Evolutionary conservation across 108 stramenopile genomes (phyloP), one percentile per base, ranked within the genome.

Genomic region (Skeletonema costatum): DNA sequence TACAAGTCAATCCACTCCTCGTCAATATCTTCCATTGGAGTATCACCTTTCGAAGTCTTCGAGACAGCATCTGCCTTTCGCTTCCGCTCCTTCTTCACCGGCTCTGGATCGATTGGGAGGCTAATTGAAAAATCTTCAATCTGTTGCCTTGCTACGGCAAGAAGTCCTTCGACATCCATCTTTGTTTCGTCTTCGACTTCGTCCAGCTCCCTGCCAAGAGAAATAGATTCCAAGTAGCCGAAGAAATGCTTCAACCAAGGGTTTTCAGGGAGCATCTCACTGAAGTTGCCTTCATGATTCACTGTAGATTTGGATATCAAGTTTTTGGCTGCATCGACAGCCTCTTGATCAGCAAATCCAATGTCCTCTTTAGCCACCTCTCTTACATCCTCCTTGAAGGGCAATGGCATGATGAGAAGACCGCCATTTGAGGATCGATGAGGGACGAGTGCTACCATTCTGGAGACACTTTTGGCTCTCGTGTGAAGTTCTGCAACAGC

Each of bases 401-500:
- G 91, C 38, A 94, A 67, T 6, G 73, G 68, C 21, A 76, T 65
- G 25, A 90, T 81, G 29, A 88, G 41, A 60, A 92, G 76, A 14
- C 88, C 89, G 30, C 50, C 74, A 61, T 39, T 48, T 16, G 60
- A 64, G 44, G 89, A 84, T 58, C 84, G 70, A 63, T 87, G 63
- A 35, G 93, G 90, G 59, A 85, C 78, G 11, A 94, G 60, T 13
- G 90, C 91, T 11, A 92, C 91, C 46, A 91, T 67, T 39, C 80
- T 80, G 10, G 87, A 81, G 36, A 87, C 65, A 48, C 75, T 76
- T 32, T 76, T 69, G 29, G 70, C 69, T 33, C 90, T 69, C 29
- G 76, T 46, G 30, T 90, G 68, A 2, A 91, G 81, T 77, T 94
- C 91, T 48, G 90, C 93, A 59, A 94, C 69, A 10, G 80, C 91